These are phyloP conservation scores for Neonectria coccinea DNA, from an alignment of 2,329 filamentous ascomycete genomes.

Conservation along the genomic window DNA sequence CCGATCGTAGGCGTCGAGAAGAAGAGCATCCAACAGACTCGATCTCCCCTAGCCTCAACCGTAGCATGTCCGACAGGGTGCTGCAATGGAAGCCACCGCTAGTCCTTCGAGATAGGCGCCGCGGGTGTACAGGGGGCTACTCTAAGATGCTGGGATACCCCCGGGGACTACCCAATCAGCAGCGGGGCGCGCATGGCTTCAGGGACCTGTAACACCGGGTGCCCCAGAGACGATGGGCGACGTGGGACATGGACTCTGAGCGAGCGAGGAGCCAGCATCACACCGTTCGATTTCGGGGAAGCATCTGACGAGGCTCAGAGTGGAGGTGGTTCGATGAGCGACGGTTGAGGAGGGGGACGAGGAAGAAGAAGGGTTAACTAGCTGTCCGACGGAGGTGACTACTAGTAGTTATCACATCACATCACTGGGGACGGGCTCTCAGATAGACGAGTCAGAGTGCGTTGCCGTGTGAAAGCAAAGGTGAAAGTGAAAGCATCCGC, in stretches of 20 bases:
- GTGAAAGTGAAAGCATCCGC: background rate
- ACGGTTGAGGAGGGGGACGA: constrained; percentile 25
- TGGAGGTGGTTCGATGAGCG: constrained; percentile 39
- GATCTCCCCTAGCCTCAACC: background rate
- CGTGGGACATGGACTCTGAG: constrained; percentile 16
- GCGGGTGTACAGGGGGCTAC: constrained; percentile 17
- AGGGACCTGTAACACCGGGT: constrained; percentile 29
- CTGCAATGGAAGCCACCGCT: constrained; percentile 22
- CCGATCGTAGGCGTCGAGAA: constrained; percentile 8
- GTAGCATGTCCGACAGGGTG: background rate
- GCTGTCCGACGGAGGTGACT: constrained; percentile 9
- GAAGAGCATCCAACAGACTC: constrained; percentile 6
- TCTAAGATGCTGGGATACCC: constrained; percentile 5
- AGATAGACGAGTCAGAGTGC: constrained; percentile 20
- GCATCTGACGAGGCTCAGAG: constrained; percentile 44
- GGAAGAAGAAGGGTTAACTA: constrained; percentile 19
- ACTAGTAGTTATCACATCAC: constrained; percentile 37
- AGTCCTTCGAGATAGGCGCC: constrained; percentile 31
- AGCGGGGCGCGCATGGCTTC: background rate
- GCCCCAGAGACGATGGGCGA: constrained; percentile 20
- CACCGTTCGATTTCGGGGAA: constrained; percentile 43
- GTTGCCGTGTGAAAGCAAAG: constrained; percentile 5
- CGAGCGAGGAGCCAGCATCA: constrained; percentile 34
- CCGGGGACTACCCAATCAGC: constrained; percentile 25
- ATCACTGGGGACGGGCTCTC: constrained; percentile 29